Percentiles rank a stretch among this genome's conserved stretches.
Conservation (phyloP, 371 early-diverging fungal genomes). For the Apophysomyces ossiformis region DNA sequence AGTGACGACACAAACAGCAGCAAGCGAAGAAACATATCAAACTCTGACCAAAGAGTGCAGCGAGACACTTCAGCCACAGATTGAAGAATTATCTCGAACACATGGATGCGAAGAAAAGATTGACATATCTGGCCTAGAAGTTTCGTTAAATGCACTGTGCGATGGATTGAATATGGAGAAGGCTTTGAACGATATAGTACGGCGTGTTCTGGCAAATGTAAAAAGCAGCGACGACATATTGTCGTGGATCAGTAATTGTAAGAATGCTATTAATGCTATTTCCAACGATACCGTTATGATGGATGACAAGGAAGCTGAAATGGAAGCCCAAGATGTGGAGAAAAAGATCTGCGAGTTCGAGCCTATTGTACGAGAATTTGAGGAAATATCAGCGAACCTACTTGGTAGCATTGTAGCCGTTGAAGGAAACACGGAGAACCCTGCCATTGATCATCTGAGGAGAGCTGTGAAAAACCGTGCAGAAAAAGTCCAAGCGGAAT, state of each 20-base stretch:
- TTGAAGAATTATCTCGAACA: not conserved
- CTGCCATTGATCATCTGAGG: not conserved
- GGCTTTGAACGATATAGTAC: constrained; percentile 27
- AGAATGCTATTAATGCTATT: constrained; percentile 29
- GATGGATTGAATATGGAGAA: constrained; percentile 14
- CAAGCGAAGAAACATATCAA: not conserved
- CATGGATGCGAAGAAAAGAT: not conserved
- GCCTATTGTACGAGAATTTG: constrained; percentile 31
- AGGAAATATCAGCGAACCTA: constrained; percentile 28
- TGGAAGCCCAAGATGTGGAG: constrained; percentile 26
- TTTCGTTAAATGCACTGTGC: not conserved
- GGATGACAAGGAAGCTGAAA: constrained; percentile 28
- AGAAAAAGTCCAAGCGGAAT: constrained; percentile 13
- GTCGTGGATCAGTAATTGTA: constrained; percentile 41
- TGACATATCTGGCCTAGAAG: not conserved
- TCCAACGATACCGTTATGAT: constrained; percentile 18
- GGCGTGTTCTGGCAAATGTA: constrained; percentile 33
- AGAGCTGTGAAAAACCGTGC: constrained; percentile 11
- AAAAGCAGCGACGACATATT: constrained; percentile 38
- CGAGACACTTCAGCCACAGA: constrained; percentile 2
- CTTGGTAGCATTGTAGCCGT: not conserved
- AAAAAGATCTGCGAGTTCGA: constrained; percentile 37
- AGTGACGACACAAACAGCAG: not conserved
- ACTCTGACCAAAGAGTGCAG: not conserved
- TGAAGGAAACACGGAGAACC: not conserved